Percentiles rank a stretch among this genome's conserved stretches.
Evolutionary conservation across 768 basidiomycete genomes (phyloP).

Genomic region (Lactarius hengduanensis): DNA sequence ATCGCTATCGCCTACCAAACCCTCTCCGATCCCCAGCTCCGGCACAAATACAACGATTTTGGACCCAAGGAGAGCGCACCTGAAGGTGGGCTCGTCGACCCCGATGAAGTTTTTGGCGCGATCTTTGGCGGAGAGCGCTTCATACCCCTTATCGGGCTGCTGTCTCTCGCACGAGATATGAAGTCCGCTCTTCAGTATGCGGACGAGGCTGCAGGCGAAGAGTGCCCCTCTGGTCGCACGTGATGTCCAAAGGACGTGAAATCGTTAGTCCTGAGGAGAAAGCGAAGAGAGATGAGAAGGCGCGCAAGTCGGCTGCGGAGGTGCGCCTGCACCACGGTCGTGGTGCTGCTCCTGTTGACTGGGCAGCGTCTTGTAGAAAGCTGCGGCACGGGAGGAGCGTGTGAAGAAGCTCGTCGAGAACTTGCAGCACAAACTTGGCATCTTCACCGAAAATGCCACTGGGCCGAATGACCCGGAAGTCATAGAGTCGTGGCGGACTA

Average conservation of each 20-base stretch:
- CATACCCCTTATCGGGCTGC: slow-evolving; percentile 82
- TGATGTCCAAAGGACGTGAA: slow-evolving; percentile 50
- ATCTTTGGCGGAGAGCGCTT: slow-evolving; percentile 91
- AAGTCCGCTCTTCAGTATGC: slow-evolving; percentile 89
- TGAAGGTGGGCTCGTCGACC: slow-evolving; percentile 85
- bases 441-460: slow-evolving; percentile 82
- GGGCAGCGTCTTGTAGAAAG: slow-evolving; percentile 53
- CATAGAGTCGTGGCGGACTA: slow-evolving; percentile 67
- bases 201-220: slow-evolving; percentile 55
- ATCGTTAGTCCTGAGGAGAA: slow-evolving; percentile 43
- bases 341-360: slow-evolving; percentile 14
- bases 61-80: slow-evolving; percentile 79
- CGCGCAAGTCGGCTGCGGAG: slow-evolving; percentile 64
- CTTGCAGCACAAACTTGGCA: slow-evolving; percentile 76
- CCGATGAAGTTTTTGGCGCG: slow-evolving; percentile 69
- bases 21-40: slow-evolving; percentile 70
- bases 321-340: slow-evolving; percentile 39
- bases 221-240: slow-evolving; percentile 41
- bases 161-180: slow-evolving; percentile 88
- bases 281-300: slow-evolving; percentile 61
- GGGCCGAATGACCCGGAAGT: slow-evolving; percentile 70
- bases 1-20: slow-evolving; percentile 91
- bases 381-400: slow-evolving; percentile 72
- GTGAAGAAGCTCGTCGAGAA: slow-evolving; percentile 75
- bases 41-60: slow-evolving; percentile 90